Base-by-base conservation (phyloP, 495 filamentous ascomycete species). In the Lindgomyces ingoldianus region DNA sequence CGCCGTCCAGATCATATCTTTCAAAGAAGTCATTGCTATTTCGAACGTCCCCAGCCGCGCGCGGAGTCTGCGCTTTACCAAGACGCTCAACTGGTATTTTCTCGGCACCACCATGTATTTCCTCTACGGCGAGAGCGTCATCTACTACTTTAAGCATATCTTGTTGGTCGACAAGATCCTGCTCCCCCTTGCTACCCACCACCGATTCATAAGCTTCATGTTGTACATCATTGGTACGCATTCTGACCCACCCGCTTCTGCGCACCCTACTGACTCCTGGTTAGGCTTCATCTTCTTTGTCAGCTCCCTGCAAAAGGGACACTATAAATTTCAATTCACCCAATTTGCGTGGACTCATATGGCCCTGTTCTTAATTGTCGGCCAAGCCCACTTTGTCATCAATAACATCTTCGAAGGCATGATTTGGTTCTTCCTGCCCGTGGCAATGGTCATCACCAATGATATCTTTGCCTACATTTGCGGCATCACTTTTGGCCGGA, bases 271-370 rank as follows among this genome's bases (percentile, higher is more conserved):
- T 50, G 11, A 27, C n/a, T 57, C 52, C 45, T 39, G 36, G 0
- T 6, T 74, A 96, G 92, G 94, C 54, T 99, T 99, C 78, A 91
- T 99, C 62, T 97, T 97, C 82, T 99, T 99, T 75, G 95, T 99
- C 67, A 88, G 84, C 42, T 92, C 94, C n/a, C 84, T 99, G 65
- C 90, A 96, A 76, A 89, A 93, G 65, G 93, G 93, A 11, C 91
- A 96, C 74, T 96, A 96, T 76, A 89, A 86, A 73, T 97, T 98
- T 80, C 95, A 99, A 76, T 99, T 99, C 79, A 93, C 92, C 44
- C 93, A 99, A 73, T 99, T 98, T 73, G 95, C 91, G 49, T 98
- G 95, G 95, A 96, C 94, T 1, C 95, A 99, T 75, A 97, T 99
- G 91, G 95, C 95, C 1, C 84, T 99, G 29, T 97, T 96, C 80